Base-by-base conservation (phyloP, 257 asterid species). In the Solanum neorickii region DNA sequence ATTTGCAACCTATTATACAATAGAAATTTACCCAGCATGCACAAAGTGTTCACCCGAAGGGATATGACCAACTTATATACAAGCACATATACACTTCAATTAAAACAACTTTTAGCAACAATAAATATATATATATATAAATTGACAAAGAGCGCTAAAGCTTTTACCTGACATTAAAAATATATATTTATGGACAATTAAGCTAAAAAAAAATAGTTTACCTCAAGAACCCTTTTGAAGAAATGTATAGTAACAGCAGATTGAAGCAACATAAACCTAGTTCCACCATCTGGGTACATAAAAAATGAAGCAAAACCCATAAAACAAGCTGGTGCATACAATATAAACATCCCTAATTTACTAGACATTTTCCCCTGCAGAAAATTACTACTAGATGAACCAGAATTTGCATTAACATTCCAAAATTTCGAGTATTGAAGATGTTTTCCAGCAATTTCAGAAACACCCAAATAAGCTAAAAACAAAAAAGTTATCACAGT, bases 141-240 rank as follows among this genome's bases (percentile, higher is more conserved):
- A 18, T 18, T 52, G 18, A 16, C 23, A 56, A 56, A 56, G 0
- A 9, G 4, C 1, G 12, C 46, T 42, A 42, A 9, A 42, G 12
- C 12, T 10, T 42, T 42, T 42, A 42, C 1, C 46, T 1, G 1
- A 41, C 4, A 42, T 10, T 42, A 9, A 42, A 42, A 42, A 42
- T 10, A 15, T 5, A 5, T 49, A 49, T 56, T 56, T 18, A 56
- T 18, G 1, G 3, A 56, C n/a, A 56, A 56, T 56, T 56, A 56
- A 56, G n/a, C n/a, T 18, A 42, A 47, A 47, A 52, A 18, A 25
- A 86, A 23, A 14, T 2, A 20, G 16, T 69, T 69, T 87, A 95
- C 98, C 97, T 95, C 98, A 23, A 94, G 91, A 33, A 88, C 96
- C 94, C 98, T 92, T 86, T 95, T 95, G 89, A 88, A 91, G 82